These are phyloP conservation scores for Aspergillus brasiliensis DNA, from an alignment of 2,329 filamentous ascomycete genomes.

Conservation along the genomic window DNA sequence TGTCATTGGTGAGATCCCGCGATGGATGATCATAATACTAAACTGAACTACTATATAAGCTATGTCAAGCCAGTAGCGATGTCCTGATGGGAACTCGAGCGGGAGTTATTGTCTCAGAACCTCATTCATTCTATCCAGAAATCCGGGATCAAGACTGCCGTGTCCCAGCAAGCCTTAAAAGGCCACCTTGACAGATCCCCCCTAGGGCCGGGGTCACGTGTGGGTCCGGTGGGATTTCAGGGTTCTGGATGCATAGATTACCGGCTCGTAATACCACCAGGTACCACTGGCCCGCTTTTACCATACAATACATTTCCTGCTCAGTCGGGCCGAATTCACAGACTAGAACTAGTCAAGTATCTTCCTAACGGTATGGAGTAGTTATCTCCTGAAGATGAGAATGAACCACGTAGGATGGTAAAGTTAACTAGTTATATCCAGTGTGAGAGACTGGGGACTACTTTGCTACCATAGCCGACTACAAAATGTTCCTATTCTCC, in stretches of 20 bases:
- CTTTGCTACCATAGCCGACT: background rate
- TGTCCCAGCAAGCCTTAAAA: conserved; percentile 10
- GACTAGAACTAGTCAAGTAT: background rate
- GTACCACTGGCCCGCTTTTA: conserved; percentile 5
- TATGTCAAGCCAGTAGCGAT: background rate
- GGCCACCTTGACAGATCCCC: conserved; percentile 24
- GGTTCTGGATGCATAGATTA: conserved; percentile 21
- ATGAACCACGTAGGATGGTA: too few relatives aligned
- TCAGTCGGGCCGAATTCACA: background rate
- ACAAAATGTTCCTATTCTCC: background rate
- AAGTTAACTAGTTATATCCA: too few relatives aligned
- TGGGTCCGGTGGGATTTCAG: conserved; percentile 15
- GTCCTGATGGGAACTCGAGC: background rate
- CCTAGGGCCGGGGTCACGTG: conserved; percentile 19
- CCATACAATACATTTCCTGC: conserved; percentile 6
- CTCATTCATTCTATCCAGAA: background rate
- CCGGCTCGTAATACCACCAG: conserved; percentile 11
- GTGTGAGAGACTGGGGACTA: too few relatives aligned
- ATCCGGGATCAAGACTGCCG: background rate
- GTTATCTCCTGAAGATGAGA: background rate
- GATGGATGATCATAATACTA: background rate
- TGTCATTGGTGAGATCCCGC: background rate
- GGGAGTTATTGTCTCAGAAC: background rate
- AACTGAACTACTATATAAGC: too few relatives aligned
- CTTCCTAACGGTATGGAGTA: background rate